Percentiles rank a stretch among this genome's conserved stretches.
Evolutionary conservation across 139 green algal species (phyloP).

Genomic region (Volvox africanus): DNA sequence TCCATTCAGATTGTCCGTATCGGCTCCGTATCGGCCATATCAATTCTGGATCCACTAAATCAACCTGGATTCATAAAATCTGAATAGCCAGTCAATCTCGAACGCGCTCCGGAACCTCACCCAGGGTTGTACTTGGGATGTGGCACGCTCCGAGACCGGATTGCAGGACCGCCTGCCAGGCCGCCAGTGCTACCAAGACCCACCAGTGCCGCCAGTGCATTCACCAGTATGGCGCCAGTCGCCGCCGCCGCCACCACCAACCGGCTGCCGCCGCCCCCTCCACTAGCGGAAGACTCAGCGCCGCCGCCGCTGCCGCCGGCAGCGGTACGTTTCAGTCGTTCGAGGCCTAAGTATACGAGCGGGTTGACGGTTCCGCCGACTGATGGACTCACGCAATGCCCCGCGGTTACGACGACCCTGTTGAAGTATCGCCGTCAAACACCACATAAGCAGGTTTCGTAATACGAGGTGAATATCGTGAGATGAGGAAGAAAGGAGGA

Average conservation of each 20-base stretch:
- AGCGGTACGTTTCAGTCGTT: not conserved
- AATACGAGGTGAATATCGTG: no score
- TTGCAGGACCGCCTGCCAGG: not conserved
- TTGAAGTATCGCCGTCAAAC: not conserved
- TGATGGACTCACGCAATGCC: slow-evolving; percentile 32
- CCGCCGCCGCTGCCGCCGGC: not conserved
- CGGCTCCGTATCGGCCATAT: no score
- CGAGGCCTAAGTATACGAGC: slow-evolving; percentile 9
- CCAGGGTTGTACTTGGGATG: slow-evolving; percentile 26
- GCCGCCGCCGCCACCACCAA: not conserved
- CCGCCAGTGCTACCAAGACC: slow-evolving; percentile 40
- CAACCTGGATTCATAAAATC: no score
- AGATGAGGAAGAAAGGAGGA: no score
- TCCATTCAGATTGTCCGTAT: no score
- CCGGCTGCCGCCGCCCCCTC: not conserved
- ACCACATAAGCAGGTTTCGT: not conserved
- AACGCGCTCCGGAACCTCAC: not conserved
- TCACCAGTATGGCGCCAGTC: not conserved
- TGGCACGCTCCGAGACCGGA: not conserved
- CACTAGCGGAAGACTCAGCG: no score
- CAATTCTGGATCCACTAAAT: no score
- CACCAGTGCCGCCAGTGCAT: slow-evolving; percentile 36
- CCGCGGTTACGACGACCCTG: slow-evolving; percentile 31
- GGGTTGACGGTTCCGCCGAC: slow-evolving; percentile 40
- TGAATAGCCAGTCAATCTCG: no score